A percentile compares a stretch with the other conserved stretches of the same genome.
phyloP scores from a whole-genome alignment of 2,329 filamentous ascomycete species.

The Thermomyces lanuginosus region DNA sequence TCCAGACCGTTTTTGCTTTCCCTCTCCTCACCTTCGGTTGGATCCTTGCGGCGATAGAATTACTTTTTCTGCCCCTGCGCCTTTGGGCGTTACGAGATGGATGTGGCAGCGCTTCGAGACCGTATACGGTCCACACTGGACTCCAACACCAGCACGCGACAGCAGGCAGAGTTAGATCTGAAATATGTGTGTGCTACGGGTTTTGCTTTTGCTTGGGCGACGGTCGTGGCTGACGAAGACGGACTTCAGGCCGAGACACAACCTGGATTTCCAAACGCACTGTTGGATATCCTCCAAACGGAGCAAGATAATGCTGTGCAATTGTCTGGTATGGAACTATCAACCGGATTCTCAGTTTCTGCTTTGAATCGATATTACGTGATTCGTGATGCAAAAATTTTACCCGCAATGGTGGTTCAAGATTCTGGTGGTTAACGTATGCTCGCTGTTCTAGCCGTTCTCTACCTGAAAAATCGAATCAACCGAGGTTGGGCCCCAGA shows the following conservation, averaged over 20 bases:
- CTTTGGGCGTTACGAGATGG: no score
- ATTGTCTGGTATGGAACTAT: conserved; percentile 64
- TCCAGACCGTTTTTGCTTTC: no score
- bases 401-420: no score
- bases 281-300: conserved; percentile 75
- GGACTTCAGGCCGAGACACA: conserved; percentile 66
- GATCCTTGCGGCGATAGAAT: no score
- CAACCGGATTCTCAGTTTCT: no score
- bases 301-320: conserved; percentile 76
- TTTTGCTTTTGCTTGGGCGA: conserved; percentile 5
- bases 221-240: no score
- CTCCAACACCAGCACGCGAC: conserved; percentile 43
- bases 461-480: conserved; percentile 96
- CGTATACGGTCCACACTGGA: conserved; percentile 50
- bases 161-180: conserved; percentile 47
- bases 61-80: no score
- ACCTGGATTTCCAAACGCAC: conserved; percentile 74
- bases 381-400: no score
- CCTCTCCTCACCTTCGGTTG: no score
- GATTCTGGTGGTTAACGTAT: conserved; percentile 1
- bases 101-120: conserved; percentile 44
- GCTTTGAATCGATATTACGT: no score
- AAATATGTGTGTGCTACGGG: conserved; percentile 39
- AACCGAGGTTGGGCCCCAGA: conserved; percentile 74
- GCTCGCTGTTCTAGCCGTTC: conserved; percentile 48